phyloP scores from a whole-genome alignment of 495 filamentous ascomycete species.

The Aspergillus ostianus region DNA sequence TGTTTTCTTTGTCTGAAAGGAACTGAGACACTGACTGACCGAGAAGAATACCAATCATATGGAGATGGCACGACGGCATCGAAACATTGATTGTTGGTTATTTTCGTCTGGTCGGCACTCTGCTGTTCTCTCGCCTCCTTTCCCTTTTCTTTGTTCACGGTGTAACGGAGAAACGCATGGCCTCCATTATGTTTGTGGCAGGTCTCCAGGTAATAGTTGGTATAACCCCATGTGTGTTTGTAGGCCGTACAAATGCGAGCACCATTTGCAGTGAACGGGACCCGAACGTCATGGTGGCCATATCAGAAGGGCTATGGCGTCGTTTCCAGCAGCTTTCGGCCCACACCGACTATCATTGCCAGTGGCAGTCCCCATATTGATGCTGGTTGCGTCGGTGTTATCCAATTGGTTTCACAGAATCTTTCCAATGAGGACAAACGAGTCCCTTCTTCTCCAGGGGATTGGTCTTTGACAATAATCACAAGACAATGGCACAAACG shows the following conservation, averaged over 20 bases:
- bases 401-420: conserved; percentile 26
- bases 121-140: not conserved
- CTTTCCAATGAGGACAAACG: conserved; percentile 16
- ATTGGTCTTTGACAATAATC: conserved; percentile 19
- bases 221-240: conserved; percentile 20
- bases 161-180: conserved; percentile 25
- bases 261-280: not conserved
- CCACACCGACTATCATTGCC: conserved; percentile 3
- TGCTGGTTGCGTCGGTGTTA: conserved; percentile 21
- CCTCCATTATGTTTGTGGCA: conserved; percentile 22
- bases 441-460: conserved; percentile 16
- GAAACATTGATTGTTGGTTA: not conserved
- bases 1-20: not conserved
- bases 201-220: conserved; percentile 14
- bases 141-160: conserved; percentile 6
- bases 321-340: not conserved
- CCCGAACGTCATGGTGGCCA: not conserved
- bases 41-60: not conserved
- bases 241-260: conserved; percentile 13
- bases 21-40: not conserved
- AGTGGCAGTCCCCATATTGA: conserved; percentile 17
- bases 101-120: not conserved
- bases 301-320: not conserved
- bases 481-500: conserved; percentile 25
- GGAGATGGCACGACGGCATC: not conserved